These are phyloP conservation scores for Erigeron canadensis DNA, from an alignment of 129 eudicot genomes.

Conservation along the genomic window DNA sequence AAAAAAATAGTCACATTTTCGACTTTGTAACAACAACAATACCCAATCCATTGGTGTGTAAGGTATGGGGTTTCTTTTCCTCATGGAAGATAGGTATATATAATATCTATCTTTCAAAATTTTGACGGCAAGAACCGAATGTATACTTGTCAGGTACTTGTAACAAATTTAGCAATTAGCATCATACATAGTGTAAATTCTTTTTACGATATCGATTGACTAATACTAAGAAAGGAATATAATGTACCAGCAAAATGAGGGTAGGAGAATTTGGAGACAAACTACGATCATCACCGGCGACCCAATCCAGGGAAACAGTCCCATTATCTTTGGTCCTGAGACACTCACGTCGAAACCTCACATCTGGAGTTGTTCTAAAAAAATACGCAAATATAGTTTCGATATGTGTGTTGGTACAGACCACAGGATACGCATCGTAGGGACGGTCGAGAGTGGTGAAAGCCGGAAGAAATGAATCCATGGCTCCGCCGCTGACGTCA, in stretches of 20 bases:
- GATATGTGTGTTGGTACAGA: constrained; percentile 63
- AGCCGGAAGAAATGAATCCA: constrained; percentile 47
- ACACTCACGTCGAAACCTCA: constrained; percentile 64
- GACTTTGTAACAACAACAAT: too few relatives aligned
- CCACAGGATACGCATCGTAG: constrained; percentile 55
- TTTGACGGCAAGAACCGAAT: too few relatives aligned
- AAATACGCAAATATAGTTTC: constrained; percentile 86
- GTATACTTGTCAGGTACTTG: too few relatives aligned
- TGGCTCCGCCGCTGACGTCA: constrained; percentile 70
- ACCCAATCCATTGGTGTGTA: too few relatives aligned
- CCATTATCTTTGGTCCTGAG: constrained; percentile 72
- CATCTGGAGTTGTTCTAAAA: constrained; percentile 65
- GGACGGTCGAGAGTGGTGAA: constrained; percentile 59
- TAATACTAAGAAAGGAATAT: not conserved
- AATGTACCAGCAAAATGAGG: constrained; percentile 65
- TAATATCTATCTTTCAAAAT: too few relatives aligned
- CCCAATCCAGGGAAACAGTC: constrained; percentile 82
- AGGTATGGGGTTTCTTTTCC: too few relatives aligned
- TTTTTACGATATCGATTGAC: not conserved
- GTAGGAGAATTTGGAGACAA: constrained; percentile 59
- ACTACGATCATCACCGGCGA: constrained; percentile 52
- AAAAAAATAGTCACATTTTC: too few relatives aligned
- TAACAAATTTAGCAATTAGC: too few relatives aligned
- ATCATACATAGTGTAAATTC: too few relatives aligned
- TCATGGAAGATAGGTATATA: too few relatives aligned